Conservation (phyloP, 2,329 filamentous ascomycete species). For the Botryosphaeria dothidea region DNA sequence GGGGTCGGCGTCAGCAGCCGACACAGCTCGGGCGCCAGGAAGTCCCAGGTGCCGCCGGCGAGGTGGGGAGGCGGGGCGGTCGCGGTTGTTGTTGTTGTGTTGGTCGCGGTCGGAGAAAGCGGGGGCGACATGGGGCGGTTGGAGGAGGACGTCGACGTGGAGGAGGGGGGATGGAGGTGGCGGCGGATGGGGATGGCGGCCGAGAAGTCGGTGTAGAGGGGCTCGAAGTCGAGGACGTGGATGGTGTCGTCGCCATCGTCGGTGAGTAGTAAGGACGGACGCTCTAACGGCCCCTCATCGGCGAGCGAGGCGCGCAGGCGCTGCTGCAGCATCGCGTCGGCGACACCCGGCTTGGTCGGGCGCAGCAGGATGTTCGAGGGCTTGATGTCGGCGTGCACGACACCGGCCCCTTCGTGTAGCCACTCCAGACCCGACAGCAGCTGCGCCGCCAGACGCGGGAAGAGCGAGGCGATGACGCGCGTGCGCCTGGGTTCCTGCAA, state of each 20-base stretch:
- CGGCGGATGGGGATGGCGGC: slow-evolving; percentile 7
- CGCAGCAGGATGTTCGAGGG: slow-evolving; percentile 48
- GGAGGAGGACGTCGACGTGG: background rate
- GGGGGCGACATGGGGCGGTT: slow-evolving; percentile 30
- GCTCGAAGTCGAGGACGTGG: background rate
- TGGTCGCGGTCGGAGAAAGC: slow-evolving; percentile 19
- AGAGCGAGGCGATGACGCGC: slow-evolving; percentile 36
- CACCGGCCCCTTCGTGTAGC: slow-evolving; percentile 38
- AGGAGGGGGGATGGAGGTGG: background rate
- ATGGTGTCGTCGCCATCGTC: background rate
- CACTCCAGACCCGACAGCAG: slow-evolving; percentile 45
- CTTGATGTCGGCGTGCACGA: slow-evolving; percentile 51
- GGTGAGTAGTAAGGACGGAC: background rate
- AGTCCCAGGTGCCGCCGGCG: slow-evolving; percentile 50
- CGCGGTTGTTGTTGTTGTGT: slow-evolving; percentile 20
- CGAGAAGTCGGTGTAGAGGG: slow-evolving; percentile 43
- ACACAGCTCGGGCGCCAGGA: slow-evolving; percentile 41
- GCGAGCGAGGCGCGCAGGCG: background rate
- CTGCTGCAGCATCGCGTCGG: slow-evolving; percentile 1
- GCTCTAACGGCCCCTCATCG: background rate
- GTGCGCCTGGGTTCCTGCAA: slow-evolving; percentile 28
- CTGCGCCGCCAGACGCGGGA: slow-evolving; percentile 41
- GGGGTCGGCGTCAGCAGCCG: slow-evolving; percentile 21
- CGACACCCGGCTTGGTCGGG: slow-evolving; percentile 23
- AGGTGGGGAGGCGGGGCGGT: slow-evolving; percentile 29